Evolutionary conservation across 2,329 filamentous ascomycete species (phyloP), one percentile per base, ranked within the genome.

Genomic region (Akanthomyces lecanii): DNA sequence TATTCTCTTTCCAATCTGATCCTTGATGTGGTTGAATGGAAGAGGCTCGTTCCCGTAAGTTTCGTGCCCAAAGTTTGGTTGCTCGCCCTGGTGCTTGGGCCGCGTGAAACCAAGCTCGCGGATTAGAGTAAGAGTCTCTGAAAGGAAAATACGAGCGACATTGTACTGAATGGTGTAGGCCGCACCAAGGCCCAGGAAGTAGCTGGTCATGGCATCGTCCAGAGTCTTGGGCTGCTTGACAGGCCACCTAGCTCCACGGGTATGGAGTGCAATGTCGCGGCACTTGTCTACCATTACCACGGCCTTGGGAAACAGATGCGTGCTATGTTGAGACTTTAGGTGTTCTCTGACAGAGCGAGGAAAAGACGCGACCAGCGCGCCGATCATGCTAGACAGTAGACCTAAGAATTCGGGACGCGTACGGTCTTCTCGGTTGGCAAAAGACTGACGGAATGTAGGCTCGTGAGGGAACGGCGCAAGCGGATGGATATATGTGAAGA

Each of bases 401-500:
- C 88, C 87, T 2, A 92, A 77, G 67, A 92, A 93, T 18, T 84
- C 81, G 11, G 85, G 83, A 66, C 85, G 86, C 7, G 80, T 83
- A 59, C 86, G 80, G 71, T 92, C 89, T 69, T 90, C 85, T 40
- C 89, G 81, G 61, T 82, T 82, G 8, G 81, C 81, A 72, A 91
- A 90, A 1, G 86, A 86, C 65, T 86, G 82, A 25, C 89, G 83
- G 72, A 93, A 92, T 4, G 88, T 89, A 0, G 89, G 89, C 71
- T 92, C 89, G 73, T 93, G 90, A 0, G 90, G 90, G 63, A 93
- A 92, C 0, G 90, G 90, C 63, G 85, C 85, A 10, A 93, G 81
- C 1, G 90, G 90, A 68, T 92, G 89, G 60, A 92, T 88, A 72
- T 92, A 92, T 21, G 88, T 91, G 75, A 92, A 93, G 80, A 91